Conservation (phyloP, 2,329 filamentous ascomycete genomes). For the Verticillium klebahnii region DNA sequence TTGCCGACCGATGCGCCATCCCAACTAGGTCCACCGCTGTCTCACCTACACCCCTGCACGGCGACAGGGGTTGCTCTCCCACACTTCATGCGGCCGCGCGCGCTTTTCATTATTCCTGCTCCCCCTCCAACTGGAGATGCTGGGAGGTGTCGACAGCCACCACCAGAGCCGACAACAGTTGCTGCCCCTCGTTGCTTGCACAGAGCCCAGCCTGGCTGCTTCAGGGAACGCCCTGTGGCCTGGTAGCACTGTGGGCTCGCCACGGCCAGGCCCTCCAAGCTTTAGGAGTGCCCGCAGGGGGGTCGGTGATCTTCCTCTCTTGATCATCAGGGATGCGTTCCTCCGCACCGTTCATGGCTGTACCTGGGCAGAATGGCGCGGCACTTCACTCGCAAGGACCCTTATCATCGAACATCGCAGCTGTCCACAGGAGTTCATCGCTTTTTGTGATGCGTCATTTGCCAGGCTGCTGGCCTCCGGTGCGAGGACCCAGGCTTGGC, state of each 20-base stretch:
- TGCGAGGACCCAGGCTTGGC: neutral
- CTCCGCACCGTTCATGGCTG: neutral
- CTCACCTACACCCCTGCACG: conserved; percentile 14
- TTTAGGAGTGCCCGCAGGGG: neutral
- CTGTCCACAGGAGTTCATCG: neutral
- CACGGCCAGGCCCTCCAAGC: neutral
- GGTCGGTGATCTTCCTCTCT: neutral
- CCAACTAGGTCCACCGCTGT: conserved; percentile 13
- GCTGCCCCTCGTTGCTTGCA: too few relatives aligned
- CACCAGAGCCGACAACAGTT: too few relatives aligned
- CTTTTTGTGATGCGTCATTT: neutral
- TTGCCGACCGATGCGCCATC: conserved; percentile 15
- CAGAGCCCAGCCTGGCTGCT: too few relatives aligned
- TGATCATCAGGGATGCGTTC: neutral
- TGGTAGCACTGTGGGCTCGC: neutral
- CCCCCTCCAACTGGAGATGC: neutral
- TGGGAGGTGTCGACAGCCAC: too few relatives aligned
- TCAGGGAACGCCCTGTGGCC: neutral
- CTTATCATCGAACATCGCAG: neutral
- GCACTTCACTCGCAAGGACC: neutral
- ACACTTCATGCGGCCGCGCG: conserved; percentile 13
- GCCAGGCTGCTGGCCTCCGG: neutral
- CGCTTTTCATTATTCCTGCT: neutral
- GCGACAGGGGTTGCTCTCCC: conserved; percentile 13
- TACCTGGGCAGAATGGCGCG: neutral